Evolutionary conservation across 2,329 filamentous ascomycete species (phyloP).

Genomic region (Aspergillus nomiae): DNA sequence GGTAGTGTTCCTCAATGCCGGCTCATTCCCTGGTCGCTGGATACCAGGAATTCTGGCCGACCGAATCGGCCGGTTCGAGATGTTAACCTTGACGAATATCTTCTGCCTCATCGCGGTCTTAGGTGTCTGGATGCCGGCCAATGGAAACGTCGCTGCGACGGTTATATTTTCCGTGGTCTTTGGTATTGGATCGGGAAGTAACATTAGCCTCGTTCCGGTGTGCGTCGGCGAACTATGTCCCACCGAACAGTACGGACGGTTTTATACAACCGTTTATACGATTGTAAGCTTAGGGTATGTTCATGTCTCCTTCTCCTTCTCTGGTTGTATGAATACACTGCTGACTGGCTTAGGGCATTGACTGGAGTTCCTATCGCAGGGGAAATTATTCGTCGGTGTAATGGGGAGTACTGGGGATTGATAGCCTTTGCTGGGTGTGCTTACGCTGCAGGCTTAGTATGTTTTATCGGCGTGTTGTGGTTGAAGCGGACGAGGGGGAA

Average conservation of each 20-base stretch:
- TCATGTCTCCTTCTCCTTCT: not conserved
- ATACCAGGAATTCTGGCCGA: conserved; percentile 27
- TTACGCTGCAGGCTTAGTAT: conserved; percentile 23
- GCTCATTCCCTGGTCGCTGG: conserved; percentile 25
- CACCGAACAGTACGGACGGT: conserved; percentile 44
- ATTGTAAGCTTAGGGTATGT: conserved; percentile 30
- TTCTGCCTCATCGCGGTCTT: conserved; percentile 28
- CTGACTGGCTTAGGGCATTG: conserved; percentile 19
- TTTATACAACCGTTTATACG: conserved; percentile 39
- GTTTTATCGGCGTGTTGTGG: conserved; percentile 19
- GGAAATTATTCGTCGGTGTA: conserved; percentile 31
- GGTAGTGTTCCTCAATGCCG: conserved; percentile 27
- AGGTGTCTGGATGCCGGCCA: conserved; percentile 31
- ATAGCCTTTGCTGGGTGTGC: conserved; percentile 25
- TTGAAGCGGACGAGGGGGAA: not conserved
- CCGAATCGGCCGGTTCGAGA: conserved; percentile 29
- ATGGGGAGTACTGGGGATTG: conserved; percentile 30
- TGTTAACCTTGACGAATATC: conserved; percentile 28
- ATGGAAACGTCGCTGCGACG: conserved; percentile 19
- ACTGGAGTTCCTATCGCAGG: conserved; percentile 30
- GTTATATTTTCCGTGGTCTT: conserved; percentile 30
- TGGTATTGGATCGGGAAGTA: conserved; percentile 42
- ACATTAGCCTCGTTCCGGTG: conserved; percentile 42
- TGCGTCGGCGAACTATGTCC: conserved; percentile 52
- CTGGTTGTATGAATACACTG: not conserved